Evolutionary conservation across 441 rosid genomes (phyloP).

Genomic region (Arabidopsis lyrata): DNA sequence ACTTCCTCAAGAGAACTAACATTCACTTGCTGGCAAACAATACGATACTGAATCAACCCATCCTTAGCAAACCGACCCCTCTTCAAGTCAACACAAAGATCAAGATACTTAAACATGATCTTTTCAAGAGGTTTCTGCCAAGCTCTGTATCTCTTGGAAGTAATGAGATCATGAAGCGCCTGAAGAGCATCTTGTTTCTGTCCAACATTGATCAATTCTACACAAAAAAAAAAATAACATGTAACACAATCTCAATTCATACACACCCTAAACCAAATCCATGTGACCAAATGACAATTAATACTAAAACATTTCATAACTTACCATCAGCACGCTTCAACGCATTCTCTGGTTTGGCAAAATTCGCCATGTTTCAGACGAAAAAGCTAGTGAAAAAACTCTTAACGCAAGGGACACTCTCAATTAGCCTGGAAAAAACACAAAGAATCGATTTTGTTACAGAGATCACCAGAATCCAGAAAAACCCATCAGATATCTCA

Average conservation of each 20-base stretch:
- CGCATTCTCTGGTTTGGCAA: slow-evolving; percentile 93
- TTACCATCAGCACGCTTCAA: slow-evolving; percentile 96
- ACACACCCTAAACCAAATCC: slow-evolving; percentile 14
- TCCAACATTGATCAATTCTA: slow-evolving; percentile 96
- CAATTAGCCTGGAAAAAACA: slow-evolving; percentile 34
- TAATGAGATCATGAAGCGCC: slow-evolving; percentile 88
- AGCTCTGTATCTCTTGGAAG: slow-evolving; percentile 91
- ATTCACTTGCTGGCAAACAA: slow-evolving; percentile 96
- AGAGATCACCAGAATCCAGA: not conserved
- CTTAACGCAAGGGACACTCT: slow-evolving; percentile 1
- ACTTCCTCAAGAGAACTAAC: slow-evolving; percentile 98
- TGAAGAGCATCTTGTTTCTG: slow-evolving; percentile 98
- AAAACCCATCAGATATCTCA: not conserved
- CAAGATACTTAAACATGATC: slow-evolving; percentile 96
- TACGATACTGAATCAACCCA: slow-evolving; percentile 93
- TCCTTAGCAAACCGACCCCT: slow-evolving; percentile 98
- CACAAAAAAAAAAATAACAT: slow-evolving; percentile 33
- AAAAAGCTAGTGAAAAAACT: not conserved
- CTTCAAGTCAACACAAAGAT: slow-evolving; percentile 95
- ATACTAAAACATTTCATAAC: not conserved
- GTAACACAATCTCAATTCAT: slow-evolving; percentile 17
- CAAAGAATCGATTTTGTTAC: slow-evolving; percentile 2
- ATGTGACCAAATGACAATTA: not conserved
- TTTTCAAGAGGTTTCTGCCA: slow-evolving; percentile 94
- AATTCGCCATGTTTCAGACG: slow-evolving; percentile 67